A percentile compares a stretch with the other conserved stretches of the same genome.
Conservation (phyloP, 176 grass and related monocot genomes). For the Zea luxurians region DNA sequence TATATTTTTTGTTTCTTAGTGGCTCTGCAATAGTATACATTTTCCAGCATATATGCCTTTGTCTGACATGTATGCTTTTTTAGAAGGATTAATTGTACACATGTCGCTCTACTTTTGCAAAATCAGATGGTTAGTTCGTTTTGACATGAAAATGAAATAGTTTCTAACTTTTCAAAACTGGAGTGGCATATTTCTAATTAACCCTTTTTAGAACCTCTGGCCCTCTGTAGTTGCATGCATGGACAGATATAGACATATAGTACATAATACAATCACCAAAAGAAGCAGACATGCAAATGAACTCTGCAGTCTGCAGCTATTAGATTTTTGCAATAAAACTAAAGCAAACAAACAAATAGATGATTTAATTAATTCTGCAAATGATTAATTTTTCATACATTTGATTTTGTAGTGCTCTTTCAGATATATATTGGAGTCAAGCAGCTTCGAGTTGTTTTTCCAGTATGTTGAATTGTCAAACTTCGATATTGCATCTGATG, state of each 20-base stretch:
- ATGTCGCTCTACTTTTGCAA: too few species aligned
- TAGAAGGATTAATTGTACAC: too few species aligned
- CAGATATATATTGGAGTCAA: conserved; percentile 98
- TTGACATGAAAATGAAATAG: too few species aligned
- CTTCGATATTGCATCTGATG: conserved; percentile 99
- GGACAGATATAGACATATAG: neutral
- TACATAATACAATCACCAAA: neutral
- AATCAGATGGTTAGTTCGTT: too few species aligned
- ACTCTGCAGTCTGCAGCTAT: neutral
- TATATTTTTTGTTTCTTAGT: conserved; percentile 9
- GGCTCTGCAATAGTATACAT: conserved; percentile 6
- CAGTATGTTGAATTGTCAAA: conserved; percentile 96
- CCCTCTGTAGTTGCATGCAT: neutral
- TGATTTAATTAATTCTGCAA: conserved; percentile 29
- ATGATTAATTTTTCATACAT: conserved; percentile 67
- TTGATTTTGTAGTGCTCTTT: conserved; percentile 96
- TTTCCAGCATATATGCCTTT: conserved; percentile 17
- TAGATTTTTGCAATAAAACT: neutral
- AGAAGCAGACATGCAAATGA: neutral
- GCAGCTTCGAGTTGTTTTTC: conserved; percentile 97
- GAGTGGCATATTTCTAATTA: too few species aligned
- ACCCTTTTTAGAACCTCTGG: neutral
- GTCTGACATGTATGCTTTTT: neutral
- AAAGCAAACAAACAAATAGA: neutral
- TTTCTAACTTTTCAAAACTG: too few species aligned